Percentiles rank a stretch among this genome's conserved stretches.
Conservation (phyloP, 805 yeast species). For the Zygoascus biomembranicola region DNA sequence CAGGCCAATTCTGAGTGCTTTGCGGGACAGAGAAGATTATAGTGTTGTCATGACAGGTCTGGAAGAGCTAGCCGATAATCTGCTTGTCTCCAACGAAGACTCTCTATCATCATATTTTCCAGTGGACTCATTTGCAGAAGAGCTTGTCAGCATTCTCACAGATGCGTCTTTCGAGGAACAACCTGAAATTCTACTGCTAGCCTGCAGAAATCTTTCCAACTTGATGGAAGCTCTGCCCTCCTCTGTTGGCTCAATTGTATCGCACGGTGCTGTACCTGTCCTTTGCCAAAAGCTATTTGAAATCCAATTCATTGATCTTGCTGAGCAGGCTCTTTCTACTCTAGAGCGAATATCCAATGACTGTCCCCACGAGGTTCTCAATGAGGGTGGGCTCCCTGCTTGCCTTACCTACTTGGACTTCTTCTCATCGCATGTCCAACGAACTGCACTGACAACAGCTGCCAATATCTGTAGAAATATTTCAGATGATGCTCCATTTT, state of each 20-base stretch:
- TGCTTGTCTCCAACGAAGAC: conserved; percentile 28
- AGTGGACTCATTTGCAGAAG: conserved; percentile 43
- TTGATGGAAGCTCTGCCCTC: conserved; percentile 67
- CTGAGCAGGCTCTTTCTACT: conserved; percentile 76
- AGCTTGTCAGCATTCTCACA: conserved; percentile 48
- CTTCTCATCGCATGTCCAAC: conserved; percentile 80
- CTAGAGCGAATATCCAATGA: conserved; percentile 29
- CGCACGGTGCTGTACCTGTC: conserved; percentile 56
- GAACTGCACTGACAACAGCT: conserved; percentile 55
- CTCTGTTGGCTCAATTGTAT: conserved; percentile 52
- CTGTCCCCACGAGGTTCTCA: conserved; percentile 30
- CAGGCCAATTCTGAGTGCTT: conserved; percentile 16
- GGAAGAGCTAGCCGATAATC: conserved; percentile 27
- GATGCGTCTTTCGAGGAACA: conserved; percentile 53
- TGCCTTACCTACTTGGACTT: conserved; percentile 75
- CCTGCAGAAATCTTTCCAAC: conserved; percentile 78
- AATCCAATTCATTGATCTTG: conserved; percentile 78
- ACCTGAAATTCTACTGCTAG: conserved; percentile 71
- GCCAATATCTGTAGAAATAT: conserved; percentile 14
- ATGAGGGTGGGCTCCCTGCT: conserved; percentile 53
- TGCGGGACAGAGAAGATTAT: conserved; percentile 24
- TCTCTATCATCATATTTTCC: conserved; percentile 38
- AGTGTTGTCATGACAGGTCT: conserved; percentile 25
- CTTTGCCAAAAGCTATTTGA: conserved; percentile 61
- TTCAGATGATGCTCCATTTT: conserved; percentile 6